A percentile compares a stretch with the other conserved stretches of the same genome.
These are phyloP conservation scores for Penicillium goetzii DNA, from an alignment of 495 filamentous ascomycete species.

Conservation along the genomic window DNA sequence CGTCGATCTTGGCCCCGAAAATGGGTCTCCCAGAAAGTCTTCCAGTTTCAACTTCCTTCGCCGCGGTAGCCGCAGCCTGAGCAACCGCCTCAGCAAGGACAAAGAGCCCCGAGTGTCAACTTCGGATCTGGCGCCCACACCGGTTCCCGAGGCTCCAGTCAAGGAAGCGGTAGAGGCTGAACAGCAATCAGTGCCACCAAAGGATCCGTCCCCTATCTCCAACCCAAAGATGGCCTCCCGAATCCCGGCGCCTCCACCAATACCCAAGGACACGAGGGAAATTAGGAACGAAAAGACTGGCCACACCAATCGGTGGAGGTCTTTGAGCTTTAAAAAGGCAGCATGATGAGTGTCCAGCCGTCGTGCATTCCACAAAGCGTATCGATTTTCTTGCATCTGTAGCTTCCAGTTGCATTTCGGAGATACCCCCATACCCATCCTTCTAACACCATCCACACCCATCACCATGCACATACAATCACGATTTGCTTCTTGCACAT, in stretches of 20 bases:
- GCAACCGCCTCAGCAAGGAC: constrained; percentile 48
- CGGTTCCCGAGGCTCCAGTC: constrained; percentile 25
- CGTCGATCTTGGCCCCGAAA: constrained; percentile 37
- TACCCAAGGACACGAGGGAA: constrained; percentile 16
- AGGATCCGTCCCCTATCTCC: constrained; percentile 17
- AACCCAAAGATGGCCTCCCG: constrained; percentile 25
- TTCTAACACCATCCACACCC: constrained; percentile 16
- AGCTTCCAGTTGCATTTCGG: constrained; percentile 20
- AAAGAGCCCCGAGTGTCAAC: constrained; percentile 42
- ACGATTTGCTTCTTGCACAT: constrained; percentile 40
- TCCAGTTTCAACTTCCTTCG: constrained; percentile 56
- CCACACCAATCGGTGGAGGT: constrained; percentile 32
- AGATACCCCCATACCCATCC: constrained; percentile 27
- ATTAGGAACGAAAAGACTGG: constrained; percentile 22
- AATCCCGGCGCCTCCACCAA: constrained; percentile 12
- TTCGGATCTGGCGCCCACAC: constrained; percentile 31
- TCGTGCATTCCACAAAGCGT: constrained; percentile 27
- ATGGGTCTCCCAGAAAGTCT: constrained; percentile 44
- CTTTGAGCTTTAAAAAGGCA: constrained; percentile 36
- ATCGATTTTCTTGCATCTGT: constrained; percentile 22
- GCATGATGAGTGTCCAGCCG: constrained; percentile 17
- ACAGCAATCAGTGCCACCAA: constrained; percentile 19
- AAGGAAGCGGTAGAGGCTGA: constrained; percentile 15
- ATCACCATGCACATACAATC: constrained; percentile 33
- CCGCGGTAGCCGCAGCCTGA: constrained; percentile 63